Conservation (phyloP, 2,329 filamentous ascomycete species). For the Zalaria sp. region DNA sequence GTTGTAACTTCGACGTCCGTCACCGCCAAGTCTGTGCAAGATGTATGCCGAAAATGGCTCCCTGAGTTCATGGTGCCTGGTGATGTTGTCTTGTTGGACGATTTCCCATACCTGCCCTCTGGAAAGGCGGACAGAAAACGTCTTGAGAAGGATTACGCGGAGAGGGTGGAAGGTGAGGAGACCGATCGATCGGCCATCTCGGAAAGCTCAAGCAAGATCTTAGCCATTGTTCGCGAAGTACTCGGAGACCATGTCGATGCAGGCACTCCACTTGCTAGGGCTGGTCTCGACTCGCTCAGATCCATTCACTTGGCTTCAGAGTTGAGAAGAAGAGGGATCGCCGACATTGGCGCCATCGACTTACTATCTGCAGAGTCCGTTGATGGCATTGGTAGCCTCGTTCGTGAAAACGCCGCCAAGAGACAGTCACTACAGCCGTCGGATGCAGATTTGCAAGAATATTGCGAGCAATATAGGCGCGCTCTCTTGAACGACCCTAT, state of each 20-base stretch:
- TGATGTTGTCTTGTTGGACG: slow-evolving; percentile 49
- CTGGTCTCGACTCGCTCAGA: slow-evolving; percentile 53
- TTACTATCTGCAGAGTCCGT: slow-evolving; percentile 46
- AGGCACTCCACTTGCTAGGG: slow-evolving; percentile 32
- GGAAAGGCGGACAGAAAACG: slow-evolving; percentile 56
- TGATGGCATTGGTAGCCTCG: slow-evolving; percentile 8
- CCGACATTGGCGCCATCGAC: slow-evolving; percentile 39
- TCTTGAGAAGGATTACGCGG: slow-evolving; percentile 32
- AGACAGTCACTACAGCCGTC: not conserved
- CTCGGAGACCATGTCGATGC: slow-evolving; percentile 7
- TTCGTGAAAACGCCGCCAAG: not conserved
- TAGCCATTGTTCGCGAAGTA: slow-evolving; percentile 9
- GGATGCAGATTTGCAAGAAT: not conserved
- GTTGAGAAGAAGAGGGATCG: slow-evolving; percentile 43
- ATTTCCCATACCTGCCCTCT: slow-evolving; percentile 63
- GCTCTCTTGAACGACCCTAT: not conserved
- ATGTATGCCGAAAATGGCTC: slow-evolving; percentile 58
- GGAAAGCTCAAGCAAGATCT: slow-evolving; percentile 20
- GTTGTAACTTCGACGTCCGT: slow-evolving; percentile 33
- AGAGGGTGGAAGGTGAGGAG: slow-evolving; percentile 30
- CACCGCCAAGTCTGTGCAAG: slow-evolving; percentile 32
- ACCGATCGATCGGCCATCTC: not conserved
- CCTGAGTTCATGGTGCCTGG: slow-evolving; percentile 72
- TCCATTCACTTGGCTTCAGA: slow-evolving; percentile 50
- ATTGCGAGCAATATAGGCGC: not conserved